A percentile compares a stretch with the other conserved stretches of the same genome.
Evolutionary conservation across 2,329 filamentous ascomycete species (phyloP).

Genomic region (Capronia epimyces): DNA sequence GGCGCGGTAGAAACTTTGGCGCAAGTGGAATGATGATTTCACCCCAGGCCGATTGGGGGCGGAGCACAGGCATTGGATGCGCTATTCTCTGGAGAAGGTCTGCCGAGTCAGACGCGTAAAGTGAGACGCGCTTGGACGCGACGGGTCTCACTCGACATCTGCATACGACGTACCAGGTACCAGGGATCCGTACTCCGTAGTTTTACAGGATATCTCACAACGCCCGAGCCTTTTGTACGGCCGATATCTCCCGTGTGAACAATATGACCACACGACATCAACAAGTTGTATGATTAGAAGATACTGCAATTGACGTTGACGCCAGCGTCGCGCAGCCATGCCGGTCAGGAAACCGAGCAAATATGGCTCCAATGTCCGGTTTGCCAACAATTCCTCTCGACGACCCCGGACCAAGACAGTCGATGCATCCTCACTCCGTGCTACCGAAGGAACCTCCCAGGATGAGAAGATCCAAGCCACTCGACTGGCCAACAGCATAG

Average conservation of each 20-base stretch:
- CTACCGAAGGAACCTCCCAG: conserved; percentile 78
- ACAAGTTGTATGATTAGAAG: neutral
- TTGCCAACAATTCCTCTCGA: conserved; percentile 36
- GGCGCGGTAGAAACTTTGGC: conserved; percentile 1
- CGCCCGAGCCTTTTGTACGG: neutral
- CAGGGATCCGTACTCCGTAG: neutral
- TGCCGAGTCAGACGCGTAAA: conserved; percentile 3
- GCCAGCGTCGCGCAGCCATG: conserved; percentile 33
- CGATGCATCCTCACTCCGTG: conserved; percentile 65
- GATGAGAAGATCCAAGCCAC: conserved; percentile 89
- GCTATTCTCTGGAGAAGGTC: neutral
- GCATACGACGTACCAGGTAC: neutral
- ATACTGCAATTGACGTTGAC: neutral
- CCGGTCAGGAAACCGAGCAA: conserved; percentile 52
- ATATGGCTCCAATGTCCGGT: conserved; percentile 58
- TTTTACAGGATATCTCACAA: neutral
- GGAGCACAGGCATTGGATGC: neutral
- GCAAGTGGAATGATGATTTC: conserved; percentile 4
- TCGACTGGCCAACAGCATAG: conserved; percentile 77
- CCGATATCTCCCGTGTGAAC: neutral
- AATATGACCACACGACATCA: conserved; percentile 2
- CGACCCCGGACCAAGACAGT: conserved; percentile 64
- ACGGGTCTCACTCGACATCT: neutral
- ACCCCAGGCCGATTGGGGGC: neutral
- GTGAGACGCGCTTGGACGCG: conserved; percentile 5